Evolutionary conservation across 2,329 filamentous ascomycete genomes (phyloP).

Genomic region (Phialocephala subalpina): DNA sequence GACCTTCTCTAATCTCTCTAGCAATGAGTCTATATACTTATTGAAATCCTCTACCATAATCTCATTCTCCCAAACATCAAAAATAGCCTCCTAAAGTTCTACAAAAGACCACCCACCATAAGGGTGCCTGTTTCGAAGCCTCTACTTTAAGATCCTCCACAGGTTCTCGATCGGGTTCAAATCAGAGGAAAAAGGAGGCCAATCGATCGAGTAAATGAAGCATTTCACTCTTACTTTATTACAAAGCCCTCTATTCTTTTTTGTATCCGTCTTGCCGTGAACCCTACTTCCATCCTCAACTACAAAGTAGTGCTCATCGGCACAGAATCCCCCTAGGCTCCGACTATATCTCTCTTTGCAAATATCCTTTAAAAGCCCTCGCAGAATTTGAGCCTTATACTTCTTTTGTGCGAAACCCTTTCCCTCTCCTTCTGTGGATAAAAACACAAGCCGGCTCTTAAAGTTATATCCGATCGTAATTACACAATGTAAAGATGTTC

Average conservation of each 20-base stretch:
- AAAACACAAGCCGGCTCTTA: too few species aligned
- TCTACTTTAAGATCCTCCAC: constrained; percentile 27
- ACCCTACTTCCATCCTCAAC: constrained; percentile 15
- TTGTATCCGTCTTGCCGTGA: constrained; percentile 17
- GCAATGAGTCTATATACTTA: constrained; percentile 26
- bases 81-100: constrained; percentile 22
- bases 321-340: not conserved
- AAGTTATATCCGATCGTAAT: too few species aligned
- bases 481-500: too few species aligned
- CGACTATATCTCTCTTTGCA: not conserved
- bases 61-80: constrained; percentile 32
- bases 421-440: too few species aligned
- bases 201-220: constrained; percentile 24
- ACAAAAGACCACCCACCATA: constrained; percentile 17
- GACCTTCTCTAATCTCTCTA: constrained; percentile 24
- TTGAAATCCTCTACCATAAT: constrained; percentile 27
- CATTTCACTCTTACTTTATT: constrained; percentile 22
- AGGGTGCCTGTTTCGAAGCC: constrained; percentile 25
- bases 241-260: constrained; percentile 18
- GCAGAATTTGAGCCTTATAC: too few species aligned
- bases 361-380: not conserved
- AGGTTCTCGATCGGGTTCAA: constrained; percentile 27
- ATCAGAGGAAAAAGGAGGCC: constrained; percentile 23
- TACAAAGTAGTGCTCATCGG: not conserved
- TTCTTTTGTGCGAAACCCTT: too few species aligned